A percentile compares a stretch with the other conserved stretches of the same genome.
Evolutionary conservation across 2,329 filamentous ascomycete species (phyloP).

Genomic region (Calonectria pseudoreteaudii): DNA sequence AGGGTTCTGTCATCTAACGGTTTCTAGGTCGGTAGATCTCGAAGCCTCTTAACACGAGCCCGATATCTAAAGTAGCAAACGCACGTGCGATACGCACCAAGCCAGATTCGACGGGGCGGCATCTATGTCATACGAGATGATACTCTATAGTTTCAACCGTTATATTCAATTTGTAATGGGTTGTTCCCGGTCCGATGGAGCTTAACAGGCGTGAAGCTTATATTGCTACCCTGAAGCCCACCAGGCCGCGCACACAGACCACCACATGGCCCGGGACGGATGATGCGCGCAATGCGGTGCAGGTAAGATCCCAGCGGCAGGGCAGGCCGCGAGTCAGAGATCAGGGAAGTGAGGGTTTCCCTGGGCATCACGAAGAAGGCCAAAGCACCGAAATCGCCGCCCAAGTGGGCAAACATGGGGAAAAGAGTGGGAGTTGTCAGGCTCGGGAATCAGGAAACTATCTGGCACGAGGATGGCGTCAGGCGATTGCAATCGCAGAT

Average conservation of each 20-base stretch:
- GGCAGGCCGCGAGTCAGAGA: conserved; percentile 5
- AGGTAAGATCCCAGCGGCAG: conserved; percentile 7
- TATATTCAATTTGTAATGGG: not conserved
- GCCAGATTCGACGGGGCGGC: not conserved
- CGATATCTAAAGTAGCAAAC: not conserved
- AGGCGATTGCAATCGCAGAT: conserved; percentile 13
- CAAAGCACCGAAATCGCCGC: not conserved
- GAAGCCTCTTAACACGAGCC: not conserved
- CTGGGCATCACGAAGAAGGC: not conserved
- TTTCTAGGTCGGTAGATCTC: not conserved
- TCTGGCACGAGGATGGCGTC: conserved; percentile 14
- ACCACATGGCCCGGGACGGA: not conserved
- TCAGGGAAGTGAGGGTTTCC: not conserved
- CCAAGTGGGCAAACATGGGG: not conserved
- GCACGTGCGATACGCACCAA: not conserved
- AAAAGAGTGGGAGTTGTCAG: conserved; percentile 2
- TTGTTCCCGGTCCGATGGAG: not conserved
- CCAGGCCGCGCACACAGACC: not conserved
- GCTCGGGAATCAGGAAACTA: not conserved
- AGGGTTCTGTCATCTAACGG: not conserved
- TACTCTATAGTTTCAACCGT: not conserved
- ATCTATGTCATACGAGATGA: not conserved
- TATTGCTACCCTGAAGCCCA: conserved; percentile 15
- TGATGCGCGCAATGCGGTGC: not conserved
- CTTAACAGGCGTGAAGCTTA: not conserved